A percentile compares a stretch with the other conserved stretches of the same genome.
Evolutionary conservation across 495 filamentous ascomycete species (phyloP).

Genomic region (Chlorociboria aeruginascens): DNA sequence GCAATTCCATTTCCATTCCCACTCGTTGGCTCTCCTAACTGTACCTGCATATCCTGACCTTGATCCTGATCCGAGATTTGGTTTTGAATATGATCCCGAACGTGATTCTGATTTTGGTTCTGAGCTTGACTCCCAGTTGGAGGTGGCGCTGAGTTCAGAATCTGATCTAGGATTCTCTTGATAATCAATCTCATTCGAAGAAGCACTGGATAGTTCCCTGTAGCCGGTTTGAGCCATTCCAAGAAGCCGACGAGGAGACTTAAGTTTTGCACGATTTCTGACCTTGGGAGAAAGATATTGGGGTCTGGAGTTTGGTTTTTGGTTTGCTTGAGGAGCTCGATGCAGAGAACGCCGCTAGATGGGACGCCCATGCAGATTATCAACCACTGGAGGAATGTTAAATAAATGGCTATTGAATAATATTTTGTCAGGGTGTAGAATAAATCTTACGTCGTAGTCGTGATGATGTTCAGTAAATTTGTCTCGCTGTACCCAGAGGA

Average conservation of each 20-base stretch:
- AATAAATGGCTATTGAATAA: background rate
- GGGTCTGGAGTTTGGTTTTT: constrained; percentile 3
- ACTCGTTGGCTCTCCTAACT: background rate
- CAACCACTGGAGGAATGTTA: background rate
- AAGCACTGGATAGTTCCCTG: constrained; percentile 18
- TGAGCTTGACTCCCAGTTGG: background rate
- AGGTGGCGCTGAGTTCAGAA: constrained; percentile 9
- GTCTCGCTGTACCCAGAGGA: constrained; percentile 20
- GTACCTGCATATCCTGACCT: too few relatives aligned
- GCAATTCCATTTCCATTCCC: background rate
- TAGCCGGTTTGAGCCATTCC: constrained; percentile 18
- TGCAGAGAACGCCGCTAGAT: constrained; percentile 15
- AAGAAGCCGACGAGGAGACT: constrained; percentile 17
- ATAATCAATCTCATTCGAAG: constrained; percentile 15
- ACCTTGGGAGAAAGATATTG: constrained; percentile 3
- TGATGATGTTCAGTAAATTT: constrained; percentile 13
- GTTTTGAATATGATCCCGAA: too few relatives aligned
- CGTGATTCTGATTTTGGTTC: too few relatives aligned
- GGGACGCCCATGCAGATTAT: constrained; percentile 19
- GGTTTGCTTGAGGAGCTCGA: constrained; percentile 17
- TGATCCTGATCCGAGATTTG: too few relatives aligned
- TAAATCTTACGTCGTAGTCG: constrained; percentile 16
- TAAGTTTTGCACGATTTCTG: constrained; percentile 18
- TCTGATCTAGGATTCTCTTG: constrained; percentile 16
- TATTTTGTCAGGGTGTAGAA: background rate